A percentile compares a stretch with the other conserved stretches of the same genome.
Conservation (phyloP, 257 asterid genomes). For the Lycium ferocissimum region DNA sequence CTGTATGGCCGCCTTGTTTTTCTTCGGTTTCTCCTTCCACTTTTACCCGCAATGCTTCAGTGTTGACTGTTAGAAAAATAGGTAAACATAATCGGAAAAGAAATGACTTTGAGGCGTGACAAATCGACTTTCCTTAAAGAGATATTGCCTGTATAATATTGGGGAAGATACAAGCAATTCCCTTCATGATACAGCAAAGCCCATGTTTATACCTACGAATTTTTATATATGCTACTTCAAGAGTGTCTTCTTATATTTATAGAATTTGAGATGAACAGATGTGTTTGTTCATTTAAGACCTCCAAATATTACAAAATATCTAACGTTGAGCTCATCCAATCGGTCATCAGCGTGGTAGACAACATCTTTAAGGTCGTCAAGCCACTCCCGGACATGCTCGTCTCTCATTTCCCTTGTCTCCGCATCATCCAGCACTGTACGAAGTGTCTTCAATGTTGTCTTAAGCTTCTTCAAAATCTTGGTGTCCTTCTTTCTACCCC, state of each 20-base stretch:
- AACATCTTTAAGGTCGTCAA: not conserved
- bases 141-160: no score
- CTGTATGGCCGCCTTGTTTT: not conserved
- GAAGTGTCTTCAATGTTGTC: not conserved
- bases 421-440: not conserved
- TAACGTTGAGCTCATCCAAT: not conserved
- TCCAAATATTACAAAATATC: no score
- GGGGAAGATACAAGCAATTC: no score
- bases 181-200: no score
- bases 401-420: not conserved
- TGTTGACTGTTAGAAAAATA: not conserved
- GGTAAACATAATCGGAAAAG: no score
- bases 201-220: no score
- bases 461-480: not conserved
- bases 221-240: no score
- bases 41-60: not conserved
- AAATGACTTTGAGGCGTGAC: no score
- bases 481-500: not conserved
- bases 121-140: no score
- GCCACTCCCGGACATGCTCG: not conserved
- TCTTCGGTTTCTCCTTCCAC: not conserved
- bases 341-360: not conserved
- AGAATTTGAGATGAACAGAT: no score
- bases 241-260: no score
- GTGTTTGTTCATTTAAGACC: no score